Conservation (phyloP, 202 grass and related monocot genomes). For the Hordeum pubiflorum region DNA sequence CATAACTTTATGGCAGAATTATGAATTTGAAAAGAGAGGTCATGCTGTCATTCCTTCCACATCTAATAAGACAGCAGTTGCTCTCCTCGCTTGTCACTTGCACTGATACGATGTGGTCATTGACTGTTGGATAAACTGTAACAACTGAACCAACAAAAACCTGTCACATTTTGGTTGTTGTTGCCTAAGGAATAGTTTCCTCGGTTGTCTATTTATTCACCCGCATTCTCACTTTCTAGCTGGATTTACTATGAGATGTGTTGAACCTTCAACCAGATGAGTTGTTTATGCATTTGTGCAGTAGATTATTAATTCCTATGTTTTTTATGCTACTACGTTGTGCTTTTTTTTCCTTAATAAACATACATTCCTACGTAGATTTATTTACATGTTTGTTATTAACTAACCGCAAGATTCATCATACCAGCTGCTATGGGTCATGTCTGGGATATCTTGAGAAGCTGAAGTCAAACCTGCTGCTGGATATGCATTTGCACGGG, state of each 20-base stretch:
- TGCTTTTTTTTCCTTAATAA: neutral
- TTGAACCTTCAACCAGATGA: neutral
- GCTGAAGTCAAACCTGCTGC: constrained; percentile 77
- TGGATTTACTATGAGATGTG: neutral
- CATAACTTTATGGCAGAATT: neutral
- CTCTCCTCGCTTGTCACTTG: no score
- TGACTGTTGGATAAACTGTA: neutral
- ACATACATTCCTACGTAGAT: no score
- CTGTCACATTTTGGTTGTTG: neutral
- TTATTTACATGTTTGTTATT: no score
- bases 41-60: neutral
- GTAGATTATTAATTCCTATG: neutral
- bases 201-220: neutral
- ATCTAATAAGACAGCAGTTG: no score
- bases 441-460: constrained; percentile 97
- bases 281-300: neutral
- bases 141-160: neutral
- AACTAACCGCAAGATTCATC: constrained; percentile 10
- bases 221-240: neutral
- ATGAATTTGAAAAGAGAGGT: neutral
- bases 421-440: constrained; percentile 73
- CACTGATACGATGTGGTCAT: neutral
- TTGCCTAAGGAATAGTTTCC: neutral
- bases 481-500: constrained; percentile 84
- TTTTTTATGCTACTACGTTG: neutral